Base-by-base conservation (phyloP, 2,329 filamentous ascomycete species). In the Alternaria sp. region DNA sequence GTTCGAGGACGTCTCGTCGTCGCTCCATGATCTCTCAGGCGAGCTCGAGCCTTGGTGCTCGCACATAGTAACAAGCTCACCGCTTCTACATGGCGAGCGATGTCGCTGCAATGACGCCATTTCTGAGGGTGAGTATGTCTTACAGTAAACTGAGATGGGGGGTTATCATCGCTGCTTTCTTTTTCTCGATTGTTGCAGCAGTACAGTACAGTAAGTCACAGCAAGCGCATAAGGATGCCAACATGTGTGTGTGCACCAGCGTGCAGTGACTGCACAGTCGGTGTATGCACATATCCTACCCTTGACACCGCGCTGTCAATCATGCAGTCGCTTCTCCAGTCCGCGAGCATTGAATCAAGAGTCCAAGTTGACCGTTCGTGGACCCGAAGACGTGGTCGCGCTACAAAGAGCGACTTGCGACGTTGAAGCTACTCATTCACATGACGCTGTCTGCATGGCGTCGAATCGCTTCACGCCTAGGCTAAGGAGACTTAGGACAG, bases 81-180 rank as follows among this genome's bases (percentile, higher is more conserved):
- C 61, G 64, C 64, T 59, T 59, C 30, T 54, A 55, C 61, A 70
- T 68, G 67, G 64, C 67, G 66, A 70, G 64, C 67, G 61, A 65
- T 38, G 46, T 54, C 56, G 38, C 36, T 63, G 60, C 57, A 47
- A 63, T 63, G 60, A 61, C 62, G 60, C 57, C 52, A 65, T 65
- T 14, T 30, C 51, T 46, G 41, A 41, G 38, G 16, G 22, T 16
- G 41, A 53, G 28, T 41, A 26, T 41, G 51, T 47, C 24, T 38
- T 34, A 60, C 26, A 22, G 28, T 32, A 28, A 52, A 34, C 34
- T 59, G 47, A 47, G 24, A 46, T 42, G n/a, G 20, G 3, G 47
- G 8, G 26, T 18, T 51, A 20, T 5, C 54, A 54, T 54, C 3
- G 11, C 24, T 36, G 18, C 34, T 60, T 57, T 28, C 41, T 51